Evolutionary conservation across 139 green algal species (phyloP), one percentile per base, ranked within the genome.

Genomic region (Chlamydomonas applanata): DNA sequence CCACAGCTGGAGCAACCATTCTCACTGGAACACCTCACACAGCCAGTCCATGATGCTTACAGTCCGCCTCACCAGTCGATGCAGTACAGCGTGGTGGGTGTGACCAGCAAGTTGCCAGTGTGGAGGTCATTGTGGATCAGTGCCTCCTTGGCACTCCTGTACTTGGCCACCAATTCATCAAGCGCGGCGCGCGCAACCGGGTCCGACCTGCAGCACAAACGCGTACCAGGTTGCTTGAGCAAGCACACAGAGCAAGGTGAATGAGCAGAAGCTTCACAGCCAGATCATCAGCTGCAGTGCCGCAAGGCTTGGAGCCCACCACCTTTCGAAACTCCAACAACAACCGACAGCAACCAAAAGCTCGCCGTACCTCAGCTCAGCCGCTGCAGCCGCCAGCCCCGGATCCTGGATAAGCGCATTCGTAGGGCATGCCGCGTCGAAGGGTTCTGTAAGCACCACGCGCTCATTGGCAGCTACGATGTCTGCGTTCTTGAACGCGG

Each of bases 111-210:
- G 65, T 88, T 88, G 32, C 83, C 83, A 36, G 76, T 61, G 54
- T 84, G 81, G 25, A 88, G 66, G 65, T 88, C 83, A 52, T 88
- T 83, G 77, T 88, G 83, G 52, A 85, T 81, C 0, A 88, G 46
- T 0, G 71, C 49, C 62, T 88, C 52, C 20, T 79, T 73, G 34
- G 24, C 22, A 29, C 0, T 69, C 9, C 63, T 34, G 73, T 88
- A 85, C 24, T 59, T n/a, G 16, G 60, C 0, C 34, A 79, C 45
- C 71, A 84, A 54, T 35, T 72, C 52, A 13, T 72, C 72, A 54
- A 78, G 60, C 46, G 63, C 53, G 1, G 5, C 0, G 1, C 2
- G 35, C 3, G 79, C 69, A 1, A 27, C 32, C 20, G 35, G 11
- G 35, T 76, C 34, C n/a, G 35, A 17, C 32, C 76, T 81, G 69